Evolutionary conservation across 345 rosid genomes (phyloP).

Genomic region (Camelina neglecta): DNA sequence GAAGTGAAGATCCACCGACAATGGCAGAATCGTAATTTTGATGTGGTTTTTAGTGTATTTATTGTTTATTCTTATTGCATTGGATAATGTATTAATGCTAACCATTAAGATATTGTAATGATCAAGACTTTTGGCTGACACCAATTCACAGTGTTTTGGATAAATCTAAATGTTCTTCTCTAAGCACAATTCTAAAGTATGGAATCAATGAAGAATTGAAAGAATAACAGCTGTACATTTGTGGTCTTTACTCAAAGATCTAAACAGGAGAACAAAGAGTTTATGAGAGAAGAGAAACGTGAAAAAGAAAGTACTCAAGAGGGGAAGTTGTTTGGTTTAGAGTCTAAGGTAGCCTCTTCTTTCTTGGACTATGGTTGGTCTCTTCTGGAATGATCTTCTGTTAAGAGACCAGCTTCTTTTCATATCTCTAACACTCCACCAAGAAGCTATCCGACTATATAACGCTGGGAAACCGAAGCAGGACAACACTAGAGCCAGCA

Average conservation of each 20-base stretch:
- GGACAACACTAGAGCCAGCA: conserved; percentile 58
- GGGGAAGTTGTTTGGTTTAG: conserved; percentile 38
- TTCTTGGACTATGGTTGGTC: conserved; percentile 54
- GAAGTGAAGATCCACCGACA: conserved; percentile 50
- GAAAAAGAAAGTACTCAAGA: conserved; percentile 10
- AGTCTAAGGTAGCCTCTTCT: conserved; percentile 79
- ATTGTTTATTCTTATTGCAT: neutral
- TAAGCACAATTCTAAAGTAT: too few relatives aligned
- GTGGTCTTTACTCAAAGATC: conserved; percentile 20
- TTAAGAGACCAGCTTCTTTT: conserved; percentile 75
- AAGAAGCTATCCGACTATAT: conserved; percentile 54
- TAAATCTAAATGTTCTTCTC: too few relatives aligned
- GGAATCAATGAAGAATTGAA: conserved; percentile 1
- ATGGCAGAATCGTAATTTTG: conserved; percentile 45
- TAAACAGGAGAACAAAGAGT: neutral
- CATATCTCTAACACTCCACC: conserved; percentile 58
- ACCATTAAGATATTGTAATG: too few relatives aligned
- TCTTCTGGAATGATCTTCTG: conserved; percentile 67
- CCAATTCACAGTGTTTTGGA: too few relatives aligned
- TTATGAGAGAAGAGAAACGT: neutral
- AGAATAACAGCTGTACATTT: conserved; percentile 35
- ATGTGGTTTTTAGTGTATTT: neutral
- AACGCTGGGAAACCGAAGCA: conserved; percentile 75
- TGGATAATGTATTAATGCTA: neutral
- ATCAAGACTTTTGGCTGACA: too few relatives aligned